A percentile compares a stretch with the other conserved stretches of the same genome.
Conservation (phyloP, 2,329 filamentous ascomycete species). For the Thielaviopsis populi region DNA sequence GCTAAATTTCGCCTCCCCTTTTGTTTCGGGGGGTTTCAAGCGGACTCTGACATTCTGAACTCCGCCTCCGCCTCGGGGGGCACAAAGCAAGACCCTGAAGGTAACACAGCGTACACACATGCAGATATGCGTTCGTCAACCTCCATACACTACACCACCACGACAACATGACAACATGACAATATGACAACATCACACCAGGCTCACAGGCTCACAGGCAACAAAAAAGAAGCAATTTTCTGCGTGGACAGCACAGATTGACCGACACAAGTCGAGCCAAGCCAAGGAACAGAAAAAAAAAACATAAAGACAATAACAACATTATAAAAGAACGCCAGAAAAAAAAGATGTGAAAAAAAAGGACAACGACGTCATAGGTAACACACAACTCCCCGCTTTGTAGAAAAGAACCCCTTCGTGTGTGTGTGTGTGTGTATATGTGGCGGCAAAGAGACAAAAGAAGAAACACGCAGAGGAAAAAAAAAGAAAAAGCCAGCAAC, state of each 20-base stretch:
- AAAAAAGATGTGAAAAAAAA: conserved; percentile 7
- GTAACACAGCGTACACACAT: too few species aligned
- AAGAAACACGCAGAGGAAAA: neutral
- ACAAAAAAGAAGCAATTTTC: too few species aligned
- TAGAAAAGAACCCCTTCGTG: neutral
- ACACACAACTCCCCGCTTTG: conserved; percentile 2
- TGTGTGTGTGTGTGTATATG: neutral
- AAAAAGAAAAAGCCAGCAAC: neutral
- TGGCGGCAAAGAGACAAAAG: neutral
- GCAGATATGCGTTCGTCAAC: too few species aligned
- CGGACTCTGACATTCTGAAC: neutral
- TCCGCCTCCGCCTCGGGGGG: neutral
- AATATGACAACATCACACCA: too few species aligned
- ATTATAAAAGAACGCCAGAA: neutral
- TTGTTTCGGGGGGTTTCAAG: neutral
- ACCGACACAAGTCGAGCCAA: neutral
- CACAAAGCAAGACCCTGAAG: too few species aligned
- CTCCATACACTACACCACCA: too few species aligned
- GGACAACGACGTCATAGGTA: neutral
- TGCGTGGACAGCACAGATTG: neutral
- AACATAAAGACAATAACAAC: neutral
- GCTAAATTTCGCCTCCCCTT: neutral
- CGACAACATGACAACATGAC: too few species aligned
- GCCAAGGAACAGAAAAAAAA: neutral
- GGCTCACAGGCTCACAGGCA: too few species aligned